A percentile compares a stretch with the other conserved stretches of the same genome.
Conservation (phyloP, 306 rosid species). For the Lathyrus tuberosus region DNA sequence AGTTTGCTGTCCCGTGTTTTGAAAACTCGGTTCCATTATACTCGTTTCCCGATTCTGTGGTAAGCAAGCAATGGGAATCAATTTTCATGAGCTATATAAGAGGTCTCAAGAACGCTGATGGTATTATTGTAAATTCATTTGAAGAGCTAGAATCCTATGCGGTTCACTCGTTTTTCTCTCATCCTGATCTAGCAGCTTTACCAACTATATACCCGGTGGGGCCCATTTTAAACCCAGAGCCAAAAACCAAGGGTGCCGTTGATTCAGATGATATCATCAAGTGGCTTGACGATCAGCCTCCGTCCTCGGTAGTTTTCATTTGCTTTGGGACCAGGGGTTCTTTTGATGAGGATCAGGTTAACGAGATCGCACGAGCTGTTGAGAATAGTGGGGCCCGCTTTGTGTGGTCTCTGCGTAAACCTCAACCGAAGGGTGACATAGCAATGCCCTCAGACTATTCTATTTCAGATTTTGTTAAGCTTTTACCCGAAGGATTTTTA, state of each 20-base stretch:
- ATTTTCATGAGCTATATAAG: background rate
- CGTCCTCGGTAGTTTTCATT: background rate
- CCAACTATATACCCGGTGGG: slow-evolving; percentile 55
- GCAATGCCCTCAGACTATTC: slow-evolving; percentile 3
- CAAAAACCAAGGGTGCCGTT: background rate
- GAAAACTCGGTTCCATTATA: slow-evolving; percentile 37
- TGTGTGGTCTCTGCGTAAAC: slow-evolving; percentile 30
- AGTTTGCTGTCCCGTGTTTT: slow-evolving; percentile 40
- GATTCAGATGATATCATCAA: background rate
- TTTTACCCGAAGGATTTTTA: slow-evolving; percentile 18
- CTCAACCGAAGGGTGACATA: background rate
- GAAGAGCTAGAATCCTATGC: slow-evolving; percentile 53
- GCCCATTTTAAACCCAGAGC: slow-evolving; percentile 45
- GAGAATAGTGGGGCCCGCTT: background rate
- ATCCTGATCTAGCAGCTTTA: background rate
- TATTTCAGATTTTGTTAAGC: background rate
- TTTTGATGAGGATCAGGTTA: background rate
- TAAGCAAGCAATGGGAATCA: slow-evolving; percentile 1
- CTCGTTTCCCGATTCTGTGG: slow-evolving; percentile 15
- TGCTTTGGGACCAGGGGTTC: background rate
- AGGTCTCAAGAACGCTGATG: slow-evolving; percentile 40
- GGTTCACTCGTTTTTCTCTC: slow-evolving; percentile 21
- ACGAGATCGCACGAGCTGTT: background rate
- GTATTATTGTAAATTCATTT: slow-evolving; percentile 53
- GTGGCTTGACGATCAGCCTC: background rate